Evolutionary conservation across 1,284 basidiomycete genomes (phyloP), one percentile per base, ranked within the genome.

Genomic region (Pascua guehoae): DNA sequence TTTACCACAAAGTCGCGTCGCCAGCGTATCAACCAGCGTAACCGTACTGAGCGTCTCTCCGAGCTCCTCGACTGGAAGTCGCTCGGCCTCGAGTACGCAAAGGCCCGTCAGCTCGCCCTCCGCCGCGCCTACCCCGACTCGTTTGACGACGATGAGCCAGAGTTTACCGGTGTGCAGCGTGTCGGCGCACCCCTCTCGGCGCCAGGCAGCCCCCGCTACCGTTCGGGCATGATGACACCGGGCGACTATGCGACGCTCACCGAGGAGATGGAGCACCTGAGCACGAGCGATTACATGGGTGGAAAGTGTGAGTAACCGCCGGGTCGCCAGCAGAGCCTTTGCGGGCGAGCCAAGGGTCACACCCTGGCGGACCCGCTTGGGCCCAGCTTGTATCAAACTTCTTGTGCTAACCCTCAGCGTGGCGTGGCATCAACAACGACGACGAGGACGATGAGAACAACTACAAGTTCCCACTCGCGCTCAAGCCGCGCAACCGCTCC

Each of bases 21-120:
- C 56, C 95, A 98, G 79, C 85, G 95, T 53, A 98, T 98, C 79
- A 98, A 98, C 79, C 93, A 98, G 80, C 88, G 94, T 47, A 98
- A 98, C 81, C 86, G 95, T 53, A 95, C 97, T 57, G 95, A 98
- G 77, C 85, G 93, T 41, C 82, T 97, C 5, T 88, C 86, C 49
- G 95, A 95, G 46, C 77, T 98, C 55, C 81, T 98, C 59, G 95
- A 98, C 78, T 98, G 95, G 95, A 98, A 98, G 82, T 91, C 93
- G 68, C 80, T 98, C 32, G 95, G 95, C 5, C 85, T 98, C 64
- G 95, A 98, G 77, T 98, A 98, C 77, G 88, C 88, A 73, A 98
- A 97, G 81, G 89, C 91, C 41, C 82, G 95, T 50, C 93, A 96
- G 79, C 81, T 98, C 55, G 92, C 92, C 32, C 81, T 98, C 54